phyloP scores from a whole-genome alignment of 2,329 filamentous ascomycete genomes.

The Paecilomyces niveus region DNA sequence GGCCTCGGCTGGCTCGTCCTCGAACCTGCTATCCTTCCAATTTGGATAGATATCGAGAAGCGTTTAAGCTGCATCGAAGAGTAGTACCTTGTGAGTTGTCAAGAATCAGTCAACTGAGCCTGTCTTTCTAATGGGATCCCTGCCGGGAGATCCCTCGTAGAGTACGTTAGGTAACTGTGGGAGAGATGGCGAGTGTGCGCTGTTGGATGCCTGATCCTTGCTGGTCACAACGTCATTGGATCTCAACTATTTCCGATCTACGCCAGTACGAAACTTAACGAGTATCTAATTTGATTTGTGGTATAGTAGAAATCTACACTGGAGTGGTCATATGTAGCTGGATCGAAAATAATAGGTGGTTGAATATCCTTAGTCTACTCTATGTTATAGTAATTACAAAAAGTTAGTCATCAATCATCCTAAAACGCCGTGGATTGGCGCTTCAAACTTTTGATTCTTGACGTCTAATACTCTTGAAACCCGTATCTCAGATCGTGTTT shows the following conservation, averaged over 20 bases:
- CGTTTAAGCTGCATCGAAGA: no score
- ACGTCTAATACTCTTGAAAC: not conserved
- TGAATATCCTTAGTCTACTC: not conserved
- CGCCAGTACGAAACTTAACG: not conserved
- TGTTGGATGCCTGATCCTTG: not conserved
- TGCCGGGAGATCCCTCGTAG: not conserved
- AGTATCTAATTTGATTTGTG: not conserved
- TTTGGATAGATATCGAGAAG: no score
- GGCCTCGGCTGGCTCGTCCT: no score
- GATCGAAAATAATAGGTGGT: not conserved
- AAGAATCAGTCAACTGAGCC: no score
- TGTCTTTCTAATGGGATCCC: not conserved
- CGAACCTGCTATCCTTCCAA: no score
- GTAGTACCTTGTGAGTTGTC: no score
- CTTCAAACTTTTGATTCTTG: not conserved
- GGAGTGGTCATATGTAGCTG: no score
- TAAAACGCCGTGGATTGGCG: not conserved
- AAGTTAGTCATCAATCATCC: not conserved
- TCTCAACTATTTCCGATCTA: not conserved
- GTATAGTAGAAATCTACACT: no score
- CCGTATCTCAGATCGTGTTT: not conserved
- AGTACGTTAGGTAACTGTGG: not conserved
- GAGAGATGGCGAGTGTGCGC: not conserved
- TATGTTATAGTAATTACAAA: not conserved
- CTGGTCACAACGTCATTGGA: not conserved